Evolutionary conservation across 257 asterid species (phyloP).

Genomic region (Agastache rugosa): DNA sequence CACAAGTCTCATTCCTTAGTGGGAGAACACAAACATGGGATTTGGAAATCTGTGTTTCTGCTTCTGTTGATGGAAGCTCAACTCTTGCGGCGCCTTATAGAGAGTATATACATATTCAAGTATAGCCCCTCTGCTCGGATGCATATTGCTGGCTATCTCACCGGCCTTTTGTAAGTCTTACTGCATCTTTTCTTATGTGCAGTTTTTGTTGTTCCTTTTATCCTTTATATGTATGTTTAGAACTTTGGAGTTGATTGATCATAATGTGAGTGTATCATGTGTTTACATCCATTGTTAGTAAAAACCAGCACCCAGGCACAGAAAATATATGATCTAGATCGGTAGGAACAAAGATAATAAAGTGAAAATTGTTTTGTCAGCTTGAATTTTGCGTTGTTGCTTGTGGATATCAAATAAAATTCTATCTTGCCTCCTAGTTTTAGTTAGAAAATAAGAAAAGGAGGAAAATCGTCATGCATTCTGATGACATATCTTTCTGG

Average conservation of each 20-base stretch:
- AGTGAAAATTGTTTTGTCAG: not conserved
- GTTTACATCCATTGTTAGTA: not conserved
- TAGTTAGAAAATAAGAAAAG: conserved; percentile 3
- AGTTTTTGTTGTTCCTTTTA: not conserved
- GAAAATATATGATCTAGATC: not conserved
- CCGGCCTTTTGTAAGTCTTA: conserved; percentile 72
- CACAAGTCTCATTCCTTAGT: conserved; percentile 43
- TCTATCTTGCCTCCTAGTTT: not conserved
- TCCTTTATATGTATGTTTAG: not conserved
- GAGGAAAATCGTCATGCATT: not conserved
- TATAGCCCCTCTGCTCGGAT: conserved; percentile 86
- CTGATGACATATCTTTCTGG: conserved; percentile 42
- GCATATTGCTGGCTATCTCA: conserved; percentile 78
- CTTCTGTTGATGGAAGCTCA: conserved; percentile 88
- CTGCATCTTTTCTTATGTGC: conserved; percentile 8
- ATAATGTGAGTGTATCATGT: not conserved
- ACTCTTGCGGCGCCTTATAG: conserved; percentile 76
- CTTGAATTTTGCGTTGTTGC: conserved; percentile 3
- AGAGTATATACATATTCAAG: conserved; percentile 77
- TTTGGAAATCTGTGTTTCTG: conserved; percentile 74
- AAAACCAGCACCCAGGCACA: not conserved
- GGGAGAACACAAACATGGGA: conserved; percentile 46
- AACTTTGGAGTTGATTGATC: not conserved
- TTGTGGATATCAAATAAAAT: conserved; percentile 15
- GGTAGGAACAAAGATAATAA: not conserved